Evolutionary conservation across 2,329 filamentous ascomycete genomes (phyloP), one percentile per base, ranked within the genome.

Genomic region (Calonectria pseudoturangicola): DNA sequence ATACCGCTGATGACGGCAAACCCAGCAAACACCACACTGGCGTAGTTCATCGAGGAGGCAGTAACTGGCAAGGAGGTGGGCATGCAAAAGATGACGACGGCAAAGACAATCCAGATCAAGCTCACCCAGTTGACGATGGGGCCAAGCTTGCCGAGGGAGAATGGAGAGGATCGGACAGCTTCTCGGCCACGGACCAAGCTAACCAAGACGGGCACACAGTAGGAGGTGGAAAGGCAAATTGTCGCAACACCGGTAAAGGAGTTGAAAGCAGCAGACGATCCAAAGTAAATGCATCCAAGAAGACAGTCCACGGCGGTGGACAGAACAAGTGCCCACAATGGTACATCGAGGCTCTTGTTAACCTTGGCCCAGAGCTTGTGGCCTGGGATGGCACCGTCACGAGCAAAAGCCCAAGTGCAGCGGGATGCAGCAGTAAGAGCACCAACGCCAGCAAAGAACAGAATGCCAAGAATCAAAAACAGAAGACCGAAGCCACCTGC

Each of bases 241-340:
- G 93, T 95, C 1, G 93, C 94, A 0, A 95, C 93, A 30, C 93
- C 93, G 0, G 93, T 95, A 83, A 95, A 95, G 13, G 91, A 92
- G 85, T 93, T 93, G 86, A 95, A 96, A 0, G 94, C 94, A 0
- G 93, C 92, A 0, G 90, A 89, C 0, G 92, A 93, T 27, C 94
- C 94, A 74, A 95, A 94, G 85, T 94, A 95, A 82, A 95, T 95
- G 75, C 94, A 87, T 1, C 93, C 93, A 1, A 95, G 88, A 12
- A 95, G 84, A 75, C 90, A 93, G 81, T 94, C 92, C 33, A 95
- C 90, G 0, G 87, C 80, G 0, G 93, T 92, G 0, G 93, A 94
- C 1, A 96, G 86, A 1, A 92, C 84, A 9, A 95, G 87, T 1
- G 92, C 93, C 87, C 88, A 91, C 1, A 96, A 85, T 0, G 94